Percentiles rank a stretch among this genome's conserved stretches.
Evolutionary conservation across 164 flowering plant genomes (phyloP).

Genomic region (Vitis cinerea): DNA sequence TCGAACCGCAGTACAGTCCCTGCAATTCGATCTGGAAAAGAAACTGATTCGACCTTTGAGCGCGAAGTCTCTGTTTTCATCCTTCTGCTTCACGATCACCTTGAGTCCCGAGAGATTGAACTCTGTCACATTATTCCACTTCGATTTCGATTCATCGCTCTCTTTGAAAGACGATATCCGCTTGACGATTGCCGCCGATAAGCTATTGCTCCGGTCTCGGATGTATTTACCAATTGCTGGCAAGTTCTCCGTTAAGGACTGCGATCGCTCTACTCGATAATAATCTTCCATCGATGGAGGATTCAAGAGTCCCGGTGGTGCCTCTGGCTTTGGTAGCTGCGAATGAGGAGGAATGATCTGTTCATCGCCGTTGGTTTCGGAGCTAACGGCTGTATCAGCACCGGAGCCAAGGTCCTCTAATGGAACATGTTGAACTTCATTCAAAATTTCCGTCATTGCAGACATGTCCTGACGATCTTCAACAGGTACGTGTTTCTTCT

Average conservation of each 20-base stretch:
- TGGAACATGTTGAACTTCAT: not conserved
- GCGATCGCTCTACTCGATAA: constrained; percentile 20
- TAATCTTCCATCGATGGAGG: constrained; percentile 1
- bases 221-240: constrained; percentile 64
- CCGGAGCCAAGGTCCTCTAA: not conserved
- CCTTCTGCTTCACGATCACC: constrained; percentile 52
- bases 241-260: constrained; percentile 18
- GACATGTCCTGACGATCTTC: too few species aligned
- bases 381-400: not conserved
- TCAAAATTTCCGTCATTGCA: not conserved
- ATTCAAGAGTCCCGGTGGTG: constrained; percentile 27
- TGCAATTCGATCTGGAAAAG: constrained; percentile 83
- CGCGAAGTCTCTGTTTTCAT: constrained; percentile 1
- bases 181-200: constrained; percentile 56
- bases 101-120: constrained; percentile 64
- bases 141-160: not conserved
- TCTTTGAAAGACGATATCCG: constrained; percentile 45
- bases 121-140: constrained; percentile 44
- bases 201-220: constrained; percentile 56
- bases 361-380: constrained; percentile 3
- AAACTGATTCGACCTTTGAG: constrained; percentile 72
- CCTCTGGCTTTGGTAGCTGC: constrained; percentile 45
- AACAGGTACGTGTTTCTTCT: too few species aligned
- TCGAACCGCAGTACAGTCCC: constrained; percentile 79
- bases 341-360: constrained; percentile 26